A percentile compares a stretch with the other conserved stretches of the same genome.
Evolutionary conservation across 2,329 filamentous ascomycete genomes (phyloP).

Genomic region (Fusarium sp.): DNA sequence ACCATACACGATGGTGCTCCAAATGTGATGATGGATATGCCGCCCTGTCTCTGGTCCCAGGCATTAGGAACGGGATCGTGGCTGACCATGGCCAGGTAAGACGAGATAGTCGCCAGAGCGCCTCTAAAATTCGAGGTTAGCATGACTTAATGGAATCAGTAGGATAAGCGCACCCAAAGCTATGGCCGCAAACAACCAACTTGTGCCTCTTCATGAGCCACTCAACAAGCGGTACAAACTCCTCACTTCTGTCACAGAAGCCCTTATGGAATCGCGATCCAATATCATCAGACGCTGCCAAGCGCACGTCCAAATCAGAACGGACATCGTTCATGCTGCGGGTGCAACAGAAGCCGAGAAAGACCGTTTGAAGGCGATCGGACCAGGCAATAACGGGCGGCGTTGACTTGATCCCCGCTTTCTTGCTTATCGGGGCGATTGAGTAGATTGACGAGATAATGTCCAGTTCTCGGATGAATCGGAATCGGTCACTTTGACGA

Average conservation of each 20-base stretch:
- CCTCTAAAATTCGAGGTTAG: neutral
- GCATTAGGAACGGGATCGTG: neutral
- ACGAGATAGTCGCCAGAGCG: neutral
- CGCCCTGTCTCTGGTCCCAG: neutral
- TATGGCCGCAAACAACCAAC: neutral
- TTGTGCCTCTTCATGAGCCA: neutral
- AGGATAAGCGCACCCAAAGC: neutral
- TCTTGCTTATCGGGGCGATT: neutral
- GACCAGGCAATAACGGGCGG: conserved; percentile 3
- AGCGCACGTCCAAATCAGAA: neutral
- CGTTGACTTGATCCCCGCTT: neutral
- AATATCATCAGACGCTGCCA: neutral
- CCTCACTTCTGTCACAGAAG: neutral
- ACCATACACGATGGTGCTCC: neutral
- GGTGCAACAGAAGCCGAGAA: neutral
- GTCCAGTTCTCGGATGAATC: neutral
- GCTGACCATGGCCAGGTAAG: neutral
- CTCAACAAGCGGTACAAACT: neutral
- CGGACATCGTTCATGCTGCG: neutral
- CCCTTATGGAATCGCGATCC: neutral
- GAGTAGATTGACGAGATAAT: neutral
- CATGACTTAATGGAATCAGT: neutral
- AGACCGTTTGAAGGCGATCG: neutral
- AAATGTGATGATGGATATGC: conserved; percentile 6
- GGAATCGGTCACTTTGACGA: neutral